Base-by-base conservation (phyloP, 768 basidiomycete species). In the Gymnopilus dilepis region DNA sequence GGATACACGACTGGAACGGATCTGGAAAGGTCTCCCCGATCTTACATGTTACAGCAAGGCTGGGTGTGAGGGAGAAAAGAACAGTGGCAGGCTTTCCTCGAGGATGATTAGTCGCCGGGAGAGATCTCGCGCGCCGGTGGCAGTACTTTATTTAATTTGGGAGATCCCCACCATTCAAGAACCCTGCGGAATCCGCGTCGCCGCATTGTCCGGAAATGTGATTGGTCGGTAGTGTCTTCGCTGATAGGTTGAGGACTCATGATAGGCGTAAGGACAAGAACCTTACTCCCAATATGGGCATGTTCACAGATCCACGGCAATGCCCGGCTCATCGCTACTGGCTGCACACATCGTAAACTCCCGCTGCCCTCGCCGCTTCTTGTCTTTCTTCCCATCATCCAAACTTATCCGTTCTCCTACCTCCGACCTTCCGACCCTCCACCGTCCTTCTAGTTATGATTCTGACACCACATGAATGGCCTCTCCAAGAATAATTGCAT, bases 1-100 rank as follows among this genome's bases (percentile, higher is more conserved):
- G 72, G 72, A 71, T 69, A 69, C 58, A 79, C 77, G 78, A 78
- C 72, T 72, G 64, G 74, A 76, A 69, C 77, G 78, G 80, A 81
- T 80, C 79, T 79, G 72, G 66, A 65, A 65, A 60, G 48, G 59
- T 62, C 50, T 34, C 62, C 34, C 69, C 75, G 74, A 79, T 78
- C 76, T 80, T 68, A 69, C 74, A 75, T 77, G 73, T 73, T 73
- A 61, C 56, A 64, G 33, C 28, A 60, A 61, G 61, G 62, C 57
- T 58, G 41, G 45, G 55, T 65, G 62, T 64, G 61, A 63, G 62
- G 66, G 63, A 58, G 58, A 69, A 59, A 64, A 55, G 62, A 61
- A 70, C 47, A 64, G 33, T 48, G 63, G 59, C 42, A 48, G 40
- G 30, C 66, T 70, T 74, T 72, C 70, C 69, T 77, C 75, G 74